phyloP scores from a whole-genome alignment of 73 alveolate genomes.

The Paramecium caudatum region DNA sequence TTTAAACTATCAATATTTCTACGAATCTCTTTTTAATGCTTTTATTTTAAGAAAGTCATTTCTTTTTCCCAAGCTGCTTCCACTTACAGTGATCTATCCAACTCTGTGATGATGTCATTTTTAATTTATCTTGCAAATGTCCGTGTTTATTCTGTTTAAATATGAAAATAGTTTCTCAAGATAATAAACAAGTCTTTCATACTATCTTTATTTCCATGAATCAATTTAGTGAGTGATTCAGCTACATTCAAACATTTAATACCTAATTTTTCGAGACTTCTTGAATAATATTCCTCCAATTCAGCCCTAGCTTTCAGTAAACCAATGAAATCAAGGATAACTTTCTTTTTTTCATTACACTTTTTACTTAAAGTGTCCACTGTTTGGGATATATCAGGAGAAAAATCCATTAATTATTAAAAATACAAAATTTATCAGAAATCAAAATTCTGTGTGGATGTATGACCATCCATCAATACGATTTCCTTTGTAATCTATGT shows the following conservation, averaged over 20 bases:
- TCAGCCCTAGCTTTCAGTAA: conserved; percentile 47
- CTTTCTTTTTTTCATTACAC: neutral
- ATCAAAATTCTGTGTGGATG: conserved; percentile 40
- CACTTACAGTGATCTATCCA: neutral
- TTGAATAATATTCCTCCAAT: conserved; percentile 60
- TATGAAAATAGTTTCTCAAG: conserved; percentile 32
- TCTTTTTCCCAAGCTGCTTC: conserved; percentile 46
- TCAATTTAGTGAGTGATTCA: conserved; percentile 59
- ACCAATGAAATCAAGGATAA: conserved; percentile 20
- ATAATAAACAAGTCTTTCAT: conserved; percentile 35
- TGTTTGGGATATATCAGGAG: neutral
- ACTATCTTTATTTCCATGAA: conserved; percentile 68
- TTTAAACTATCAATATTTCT: conserved; percentile 53
- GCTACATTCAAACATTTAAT: neutral
- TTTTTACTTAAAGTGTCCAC: neutral
- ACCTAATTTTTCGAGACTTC: conserved; percentile 63
- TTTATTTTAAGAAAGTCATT: neutral
- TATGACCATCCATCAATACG: conserved; percentile 45
- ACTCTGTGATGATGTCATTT: conserved; percentile 38
- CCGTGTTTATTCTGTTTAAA: conserved; percentile 45
- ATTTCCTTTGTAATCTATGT: neutral
- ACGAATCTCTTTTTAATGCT: conserved; percentile 45
- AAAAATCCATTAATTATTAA: neutral
- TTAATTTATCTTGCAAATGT: conserved; percentile 63
- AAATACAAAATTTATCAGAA: conserved; percentile 7